A percentile compares a stretch with the other conserved stretches of the same genome.
Evolutionary conservation across 2,329 filamentous ascomycete species (phyloP).

Genomic region (Ceratocystis smalleyi): DNA sequence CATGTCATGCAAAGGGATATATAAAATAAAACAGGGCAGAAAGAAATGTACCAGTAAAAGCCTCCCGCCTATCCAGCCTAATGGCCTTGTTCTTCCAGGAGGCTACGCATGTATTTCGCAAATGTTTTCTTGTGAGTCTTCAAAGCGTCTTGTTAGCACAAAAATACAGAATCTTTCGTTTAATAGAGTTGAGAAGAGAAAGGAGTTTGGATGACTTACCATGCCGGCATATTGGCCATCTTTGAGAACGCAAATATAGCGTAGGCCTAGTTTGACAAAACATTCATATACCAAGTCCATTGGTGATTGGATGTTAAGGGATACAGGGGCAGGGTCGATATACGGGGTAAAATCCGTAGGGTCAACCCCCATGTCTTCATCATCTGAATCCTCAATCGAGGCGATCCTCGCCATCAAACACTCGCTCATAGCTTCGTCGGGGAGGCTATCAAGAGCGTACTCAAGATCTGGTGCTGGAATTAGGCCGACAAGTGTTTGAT

Average conservation of each 20-base stretch:
- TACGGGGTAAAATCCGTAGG: conserved; percentile 78
- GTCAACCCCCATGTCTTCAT: conserved; percentile 36
- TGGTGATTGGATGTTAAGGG: conserved; percentile 73
- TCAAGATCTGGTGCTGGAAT: conserved; percentile 91
- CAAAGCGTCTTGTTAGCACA: neutral
- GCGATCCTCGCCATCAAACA: conserved; percentile 68
- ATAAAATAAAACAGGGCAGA: neutral
- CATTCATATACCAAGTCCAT: conserved; percentile 95
- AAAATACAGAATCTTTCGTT: neutral
- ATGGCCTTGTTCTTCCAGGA: conserved; percentile 40
- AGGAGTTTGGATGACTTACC: conserved; percentile 36
- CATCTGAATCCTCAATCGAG: conserved; percentile 48
- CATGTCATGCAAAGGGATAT: conserved; percentile 4
- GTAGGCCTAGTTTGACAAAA: conserved; percentile 81
- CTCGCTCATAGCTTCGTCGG: conserved; percentile 54
- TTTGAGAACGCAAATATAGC: conserved; percentile 78
- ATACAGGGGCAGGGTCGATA: conserved; percentile 81
- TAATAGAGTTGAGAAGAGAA: neutral
- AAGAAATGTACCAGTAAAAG: neutral
- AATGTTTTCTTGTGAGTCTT: conserved; percentile 91
- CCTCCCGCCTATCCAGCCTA: conserved; percentile 4
- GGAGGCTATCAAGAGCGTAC: conserved; percentile 73
- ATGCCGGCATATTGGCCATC: conserved; percentile 79
- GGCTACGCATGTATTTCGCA: conserved; percentile 79
- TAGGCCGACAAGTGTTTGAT: conserved; percentile 68